Evolutionary conservation across 148 eudicot species (phyloP), one percentile per base, ranked within the genome.

Genomic region (Dysphania ambrosioides): DNA sequence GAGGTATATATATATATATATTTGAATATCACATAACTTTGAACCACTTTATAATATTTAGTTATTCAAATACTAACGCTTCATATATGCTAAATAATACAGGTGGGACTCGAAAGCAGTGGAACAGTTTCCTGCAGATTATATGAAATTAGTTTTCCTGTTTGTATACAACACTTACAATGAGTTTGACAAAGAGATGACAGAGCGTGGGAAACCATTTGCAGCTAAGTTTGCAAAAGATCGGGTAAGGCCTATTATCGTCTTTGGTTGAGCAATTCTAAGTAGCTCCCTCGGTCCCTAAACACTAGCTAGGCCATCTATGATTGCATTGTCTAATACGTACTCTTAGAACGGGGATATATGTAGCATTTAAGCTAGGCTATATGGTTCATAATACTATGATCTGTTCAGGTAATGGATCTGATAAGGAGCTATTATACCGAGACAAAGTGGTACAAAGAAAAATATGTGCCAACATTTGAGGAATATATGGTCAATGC

Each of bases 401-500:
- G 23, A 47, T 55, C n/a, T n/a, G n/a, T n/a, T 57, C 18, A 74
- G 78, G 74, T 79, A 61, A 60, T 69, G 66, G 85, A 71, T 66
- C 23, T 82, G 58, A 79, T 78, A 71, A 71, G 85, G 47, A 35
- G 70, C 53, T 82, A 79, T 49, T 49, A 27, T 21, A 24, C 29
- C 0, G 85, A 82, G 55, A 74, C 73, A 15, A 79, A 75, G 64
- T 82, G 85, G 85, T 57, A 72, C 3, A 75, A 72, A 11, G 70
- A 68, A 61, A 60, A 60, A 40, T 60, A 72, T 16, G 64, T 79
- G 29, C 82, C 82, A 34, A 59, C 70, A 24, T 82, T 78, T 31
- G 84, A 78, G 6, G 81, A 78, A 40, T 82, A 74, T 72, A 74
- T 82, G 74, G 74, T 49, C 10, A 79, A 79, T 61, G 78, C 78